These are phyloP conservation scores for Ophiostoma quercus DNA, from an alignment of 2,329 filamentous ascomycete species.

Conservation along the genomic window DNA sequence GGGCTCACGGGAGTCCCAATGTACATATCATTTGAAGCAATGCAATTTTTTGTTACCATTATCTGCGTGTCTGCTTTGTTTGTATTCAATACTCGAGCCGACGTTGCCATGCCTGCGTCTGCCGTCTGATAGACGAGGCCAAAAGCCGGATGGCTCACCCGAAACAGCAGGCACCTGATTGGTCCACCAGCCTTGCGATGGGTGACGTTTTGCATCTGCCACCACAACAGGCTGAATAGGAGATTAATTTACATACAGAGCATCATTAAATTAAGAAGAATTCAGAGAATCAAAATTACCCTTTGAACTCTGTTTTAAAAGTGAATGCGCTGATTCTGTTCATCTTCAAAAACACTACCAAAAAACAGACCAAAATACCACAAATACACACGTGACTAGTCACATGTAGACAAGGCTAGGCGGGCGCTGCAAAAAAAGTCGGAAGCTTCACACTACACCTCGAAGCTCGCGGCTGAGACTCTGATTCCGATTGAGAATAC, in stretches of 20 bases:
- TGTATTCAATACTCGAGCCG: too few relatives aligned
- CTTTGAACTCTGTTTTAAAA: not conserved
- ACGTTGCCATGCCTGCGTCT: not conserved
- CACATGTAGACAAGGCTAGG: not conserved
- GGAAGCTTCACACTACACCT: not conserved
- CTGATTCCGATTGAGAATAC: not conserved
- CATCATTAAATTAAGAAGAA: not conserved
- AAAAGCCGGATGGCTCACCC: slow-evolving; percentile 25
- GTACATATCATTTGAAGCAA: slow-evolving; percentile 25
- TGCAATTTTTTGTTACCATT: slow-evolving; percentile 17
- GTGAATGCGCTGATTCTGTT: not conserved
- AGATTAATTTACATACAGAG: not conserved
- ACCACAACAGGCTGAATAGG: not conserved
- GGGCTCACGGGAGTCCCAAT: slow-evolving; percentile 9
- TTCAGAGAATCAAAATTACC: too few relatives aligned
- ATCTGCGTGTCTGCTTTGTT: too few relatives aligned
- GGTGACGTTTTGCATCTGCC: not conserved
- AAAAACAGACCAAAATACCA: not conserved
- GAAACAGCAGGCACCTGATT: slow-evolving; percentile 27
- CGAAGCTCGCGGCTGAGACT: not conserved
- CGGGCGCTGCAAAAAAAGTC: slow-evolving; percentile 3
- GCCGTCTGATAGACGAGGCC: not conserved
- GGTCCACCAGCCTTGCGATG: slow-evolving; percentile 21
- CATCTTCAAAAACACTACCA: not conserved
- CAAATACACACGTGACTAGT: not conserved